Evolutionary conservation across 1,284 basidiomycete species (phyloP), one percentile per base, ranked within the genome.

Genomic region (Wolfiporia cocos): DNA sequence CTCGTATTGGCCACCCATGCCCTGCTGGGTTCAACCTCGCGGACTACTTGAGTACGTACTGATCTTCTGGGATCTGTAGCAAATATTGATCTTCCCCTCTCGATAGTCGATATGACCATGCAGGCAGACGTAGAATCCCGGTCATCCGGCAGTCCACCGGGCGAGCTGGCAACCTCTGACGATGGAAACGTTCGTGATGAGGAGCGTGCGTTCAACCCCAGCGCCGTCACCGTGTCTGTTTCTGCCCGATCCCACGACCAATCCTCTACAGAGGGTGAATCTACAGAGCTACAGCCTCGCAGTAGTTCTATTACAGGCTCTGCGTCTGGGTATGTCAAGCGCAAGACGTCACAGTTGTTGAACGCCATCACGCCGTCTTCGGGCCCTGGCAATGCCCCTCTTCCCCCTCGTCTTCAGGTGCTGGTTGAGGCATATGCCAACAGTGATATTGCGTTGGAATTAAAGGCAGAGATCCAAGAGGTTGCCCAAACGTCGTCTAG

Each of bases 21-120:
- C 95, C 95, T 6, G 69, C 81, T n/a, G 95, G 95, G 0, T 98
- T 93, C 67, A 99, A 99, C 60, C 88, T 98, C 53, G 94, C 93
- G 0, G 95, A 99, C 64, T 95, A 84, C 62, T 67, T 96, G 47
- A 96, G 90, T 91, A 58, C 47, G 85, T 75, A 23, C 20, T n/a
- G n/a, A n/a, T n/a, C n/a, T n/a, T n/a, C n/a, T n/a, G n/a, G n/a
- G n/a, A n/a, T n/a, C n/a, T n/a, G n/a, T n/a, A n/a, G n/a, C n/a
- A n/a, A n/a, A n/a, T 4, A 5, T 34, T 52, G 14, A 52, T 19
- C 32, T 11, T 18, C 12, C 26, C 12, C 7, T 15, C 12, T 10
- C 36, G 12, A 1, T 51, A 84, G 81, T 96, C 52, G 93, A 97
- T 61, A 61, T 94, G 36, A 95, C 92, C 0, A 87, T 92, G 67